A percentile compares a stretch with the other conserved stretches of the same genome.
These are phyloP conservation scores for Cutaneotrichosporon cutaneum DNA, from an alignment of 1,284 basidiomycete genomes.

Conservation along the genomic window DNA sequence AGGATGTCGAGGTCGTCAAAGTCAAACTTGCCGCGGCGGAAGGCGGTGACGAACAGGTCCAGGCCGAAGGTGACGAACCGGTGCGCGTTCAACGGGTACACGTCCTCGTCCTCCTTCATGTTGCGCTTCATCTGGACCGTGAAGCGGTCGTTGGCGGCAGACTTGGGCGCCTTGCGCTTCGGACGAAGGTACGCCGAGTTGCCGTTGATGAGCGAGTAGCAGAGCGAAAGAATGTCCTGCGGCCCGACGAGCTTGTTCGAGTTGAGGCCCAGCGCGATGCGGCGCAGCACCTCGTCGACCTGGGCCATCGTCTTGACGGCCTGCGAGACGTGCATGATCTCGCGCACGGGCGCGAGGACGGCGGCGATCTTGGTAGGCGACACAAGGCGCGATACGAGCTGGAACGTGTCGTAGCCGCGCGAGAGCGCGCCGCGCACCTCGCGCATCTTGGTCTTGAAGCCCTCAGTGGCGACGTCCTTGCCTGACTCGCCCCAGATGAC, in stretches of 20 bases:
- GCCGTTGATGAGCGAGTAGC: conserved; percentile 84
- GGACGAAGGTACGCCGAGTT: conserved; percentile 71
- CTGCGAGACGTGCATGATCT: conserved; percentile 83
- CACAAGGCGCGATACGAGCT: conserved; percentile 72
- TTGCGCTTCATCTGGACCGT: conserved; percentile 77
- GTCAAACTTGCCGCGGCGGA: conserved; percentile 81
- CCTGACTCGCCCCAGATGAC: conserved; percentile 94
- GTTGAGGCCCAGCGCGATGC: conserved; percentile 81
- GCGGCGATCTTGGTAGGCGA: conserved; percentile 72
- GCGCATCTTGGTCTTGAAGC: conserved; percentile 90
- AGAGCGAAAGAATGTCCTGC: conserved; percentile 73
- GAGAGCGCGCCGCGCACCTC: conserved; percentile 79
- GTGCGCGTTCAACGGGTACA: conserved; percentile 73
- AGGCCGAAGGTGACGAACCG: conserved; percentile 92
- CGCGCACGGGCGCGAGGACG: conserved; percentile 75
- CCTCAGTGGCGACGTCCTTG: conserved; percentile 83
- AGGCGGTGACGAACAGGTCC: conserved; percentile 85
- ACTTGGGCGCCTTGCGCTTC: conserved; percentile 44
- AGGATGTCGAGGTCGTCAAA: conserved; percentile 71
- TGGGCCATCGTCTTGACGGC: conserved; percentile 77
- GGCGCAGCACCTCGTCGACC: conserved; percentile 83
- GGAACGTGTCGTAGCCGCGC: conserved; percentile 79
- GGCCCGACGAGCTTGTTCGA: conserved; percentile 72
- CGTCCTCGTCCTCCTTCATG: conserved; percentile 60
- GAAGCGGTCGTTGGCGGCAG: conserved; percentile 57